A percentile compares a stretch with the other conserved stretches of the same genome.
Evolutionary conservation across 2,329 filamentous ascomycete genomes (phyloP).

Genomic region (Fusarium staphyleae): DNA sequence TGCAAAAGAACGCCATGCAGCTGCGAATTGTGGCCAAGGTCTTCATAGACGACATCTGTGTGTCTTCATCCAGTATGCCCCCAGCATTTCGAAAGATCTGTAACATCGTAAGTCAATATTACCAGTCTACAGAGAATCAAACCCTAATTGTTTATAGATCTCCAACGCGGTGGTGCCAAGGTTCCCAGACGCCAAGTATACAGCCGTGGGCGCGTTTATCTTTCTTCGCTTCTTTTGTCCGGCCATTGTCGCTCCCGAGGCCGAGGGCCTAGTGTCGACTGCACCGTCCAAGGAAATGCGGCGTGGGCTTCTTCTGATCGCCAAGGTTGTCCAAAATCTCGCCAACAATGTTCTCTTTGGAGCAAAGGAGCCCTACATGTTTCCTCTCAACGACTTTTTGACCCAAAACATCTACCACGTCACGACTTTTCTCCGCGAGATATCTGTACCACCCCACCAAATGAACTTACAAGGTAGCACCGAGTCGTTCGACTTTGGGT

Average conservation of each 20-base stretch:
- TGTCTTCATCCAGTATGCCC: conserved; percentile 67
- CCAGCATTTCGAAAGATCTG: conserved; percentile 71
- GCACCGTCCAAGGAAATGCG: conserved; percentile 73
- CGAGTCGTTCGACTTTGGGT: conserved; percentile 72
- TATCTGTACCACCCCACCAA: conserved; percentile 64
- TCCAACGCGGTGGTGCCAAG: conserved; percentile 67
- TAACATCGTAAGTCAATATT: conserved; percentile 60
- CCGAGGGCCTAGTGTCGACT: conserved; percentile 67
- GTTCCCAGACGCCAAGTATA: conserved; percentile 75
- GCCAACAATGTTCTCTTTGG: conserved; percentile 77
- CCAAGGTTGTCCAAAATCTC: conserved; percentile 74
- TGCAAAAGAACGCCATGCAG: conserved; percentile 71
- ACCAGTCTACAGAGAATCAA: background rate
- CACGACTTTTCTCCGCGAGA: conserved; percentile 71
- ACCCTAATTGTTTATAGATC: conserved; percentile 52
- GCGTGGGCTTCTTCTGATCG: conserved; percentile 71
- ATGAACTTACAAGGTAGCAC: conserved; percentile 50
- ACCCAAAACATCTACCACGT: conserved; percentile 73
- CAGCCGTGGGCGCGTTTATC: conserved; percentile 74
- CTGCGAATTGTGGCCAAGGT: conserved; percentile 72
- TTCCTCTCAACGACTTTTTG: conserved; percentile 72
- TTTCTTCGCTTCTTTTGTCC: conserved; percentile 77
- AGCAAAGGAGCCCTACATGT: conserved; percentile 77
- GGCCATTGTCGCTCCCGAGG: conserved; percentile 73
- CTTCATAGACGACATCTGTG: conserved; percentile 74